Conservation (phyloP, 164 flowering plant species). For the Paratinospora sagittata region DNA sequence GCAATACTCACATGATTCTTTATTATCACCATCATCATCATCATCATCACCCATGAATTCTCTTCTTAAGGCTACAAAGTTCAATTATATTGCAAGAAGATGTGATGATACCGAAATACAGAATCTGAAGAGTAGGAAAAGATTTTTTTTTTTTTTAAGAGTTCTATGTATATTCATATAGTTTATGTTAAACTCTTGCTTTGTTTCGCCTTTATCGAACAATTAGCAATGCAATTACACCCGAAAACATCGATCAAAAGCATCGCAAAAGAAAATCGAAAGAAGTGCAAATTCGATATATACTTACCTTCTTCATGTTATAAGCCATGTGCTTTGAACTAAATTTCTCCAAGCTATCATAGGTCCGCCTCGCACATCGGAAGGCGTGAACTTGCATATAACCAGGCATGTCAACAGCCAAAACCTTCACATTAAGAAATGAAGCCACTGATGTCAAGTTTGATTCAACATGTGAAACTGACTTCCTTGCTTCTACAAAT, state of each 20-base stretch:
- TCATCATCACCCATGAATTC: neutral
- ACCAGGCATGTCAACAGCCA: slow-evolving; percentile 78
- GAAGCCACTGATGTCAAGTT: slow-evolving; percentile 40
- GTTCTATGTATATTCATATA: no score
- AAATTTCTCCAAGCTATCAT: slow-evolving; percentile 68
- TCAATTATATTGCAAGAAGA: neutral
- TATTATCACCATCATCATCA: no score
- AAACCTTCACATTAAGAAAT: slow-evolving; percentile 60
- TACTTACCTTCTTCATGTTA: slow-evolving; percentile 71
- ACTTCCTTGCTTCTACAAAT: slow-evolving; percentile 25
- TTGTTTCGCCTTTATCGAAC: no score
- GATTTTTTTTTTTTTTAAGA: no score
- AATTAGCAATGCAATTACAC: neutral
- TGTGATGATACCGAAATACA: neutral
- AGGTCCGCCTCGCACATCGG: slow-evolving; percentile 55
- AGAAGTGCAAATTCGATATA: neutral
- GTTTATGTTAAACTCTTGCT: no score
- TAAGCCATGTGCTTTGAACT: slow-evolving; percentile 72
- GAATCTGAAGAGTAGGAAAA: neutral
- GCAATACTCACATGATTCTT: neutral
- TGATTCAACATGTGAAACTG: slow-evolving; percentile 53
- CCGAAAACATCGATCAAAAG: neutral
- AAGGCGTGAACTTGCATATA: slow-evolving; percentile 89
- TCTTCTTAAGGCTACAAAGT: neutral
- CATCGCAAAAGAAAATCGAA: neutral